phyloP scores from a whole-genome alignment of 1,139 yeast genomes.

The Protomyces macrosporus region DNA sequence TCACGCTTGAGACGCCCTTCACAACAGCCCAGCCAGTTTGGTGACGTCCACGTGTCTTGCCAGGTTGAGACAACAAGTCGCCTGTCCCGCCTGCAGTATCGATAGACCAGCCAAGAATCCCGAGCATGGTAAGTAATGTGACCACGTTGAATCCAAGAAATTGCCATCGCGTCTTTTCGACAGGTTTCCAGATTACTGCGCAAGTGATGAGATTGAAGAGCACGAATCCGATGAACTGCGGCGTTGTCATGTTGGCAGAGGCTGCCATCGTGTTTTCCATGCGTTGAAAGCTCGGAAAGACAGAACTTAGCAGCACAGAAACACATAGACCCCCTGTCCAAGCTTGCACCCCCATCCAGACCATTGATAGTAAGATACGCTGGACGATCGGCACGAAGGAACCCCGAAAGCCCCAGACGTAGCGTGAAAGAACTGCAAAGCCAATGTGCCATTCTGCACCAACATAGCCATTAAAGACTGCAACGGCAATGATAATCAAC shows the following conservation, averaged over 20 bases:
- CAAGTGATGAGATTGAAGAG: conserved; percentile 53
- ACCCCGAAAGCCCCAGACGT: conserved; percentile 37
- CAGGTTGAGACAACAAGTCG: conserved; percentile 10
- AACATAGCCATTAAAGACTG: conserved; percentile 37
- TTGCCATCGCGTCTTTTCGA: conserved; percentile 27
- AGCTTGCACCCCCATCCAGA: conserved; percentile 37
- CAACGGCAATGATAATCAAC: conserved; percentile 28
- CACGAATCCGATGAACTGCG: conserved; percentile 63
- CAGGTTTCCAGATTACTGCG: conserved; percentile 31
- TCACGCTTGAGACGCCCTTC: conserved; percentile 30
- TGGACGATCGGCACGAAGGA: conserved; percentile 34
- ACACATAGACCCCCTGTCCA: conserved; percentile 32
- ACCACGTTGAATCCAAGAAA: conserved; percentile 28
- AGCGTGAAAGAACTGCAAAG: conserved; percentile 35
- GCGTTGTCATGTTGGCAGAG: conserved; percentile 29
- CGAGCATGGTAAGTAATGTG: conserved; percentile 30
- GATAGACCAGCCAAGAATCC: conserved; percentile 32
- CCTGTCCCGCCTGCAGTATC: conserved; percentile 29
- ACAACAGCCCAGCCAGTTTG: conserved; percentile 29
- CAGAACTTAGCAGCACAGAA: conserved; percentile 30
- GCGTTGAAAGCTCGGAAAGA: conserved; percentile 30
- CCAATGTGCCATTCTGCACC: conserved; percentile 37
- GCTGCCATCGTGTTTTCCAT: conserved; percentile 29
- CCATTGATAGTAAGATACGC: conserved; percentile 35
- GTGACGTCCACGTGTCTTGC: conserved; percentile 28